A percentile compares a stretch with the other conserved stretches of the same genome.
These are phyloP conservation scores for Sporothrix brunneoviolacea DNA, from an alignment of 2,329 filamentous ascomycete genomes.

Conservation along the genomic window DNA sequence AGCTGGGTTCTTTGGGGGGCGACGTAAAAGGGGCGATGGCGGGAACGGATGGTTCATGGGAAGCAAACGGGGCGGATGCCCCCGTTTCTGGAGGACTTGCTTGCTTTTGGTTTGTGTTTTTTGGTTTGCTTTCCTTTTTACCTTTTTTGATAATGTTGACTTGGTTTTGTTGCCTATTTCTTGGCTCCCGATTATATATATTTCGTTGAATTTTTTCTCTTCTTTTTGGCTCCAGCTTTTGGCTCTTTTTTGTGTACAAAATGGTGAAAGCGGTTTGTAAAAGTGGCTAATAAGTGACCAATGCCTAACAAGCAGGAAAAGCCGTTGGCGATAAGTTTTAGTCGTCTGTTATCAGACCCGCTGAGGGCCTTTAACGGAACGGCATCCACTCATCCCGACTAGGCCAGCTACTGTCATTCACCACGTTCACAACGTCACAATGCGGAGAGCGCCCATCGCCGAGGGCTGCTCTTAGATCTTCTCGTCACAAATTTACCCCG, in stretches of 20 bases:
- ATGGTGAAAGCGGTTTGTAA: too few species aligned
- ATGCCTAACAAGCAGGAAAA: too few species aligned
- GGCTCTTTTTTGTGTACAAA: too few species aligned
- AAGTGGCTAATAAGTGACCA: not conserved
- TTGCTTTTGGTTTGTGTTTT: not conserved
- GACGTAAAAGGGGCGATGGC: not conserved
- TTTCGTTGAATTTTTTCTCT: not conserved
- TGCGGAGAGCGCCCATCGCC: too few species aligned
- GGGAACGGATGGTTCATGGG: not conserved
- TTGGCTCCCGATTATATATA: not conserved
- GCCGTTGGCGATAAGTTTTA: conserved; percentile 2
- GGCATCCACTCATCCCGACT: too few species aligned
- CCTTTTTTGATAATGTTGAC: not conserved
- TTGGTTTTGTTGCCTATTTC: not conserved
- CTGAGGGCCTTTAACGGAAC: not conserved
- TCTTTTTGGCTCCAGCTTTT: not conserved
- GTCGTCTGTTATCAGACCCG: conserved; percentile 2
- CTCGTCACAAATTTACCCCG: too few species aligned
- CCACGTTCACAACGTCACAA: too few species aligned
- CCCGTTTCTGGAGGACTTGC: conserved; percentile 1
- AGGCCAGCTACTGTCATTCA: too few species aligned
- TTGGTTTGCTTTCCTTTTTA: conserved; percentile 1
- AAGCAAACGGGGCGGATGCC: not conserved
- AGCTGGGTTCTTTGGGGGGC: not conserved
- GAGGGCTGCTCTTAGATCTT: too few species aligned